Base-by-base conservation (phyloP, 1,284 basidiomycete genomes). In the Pseudozyma thailandica region DNA sequence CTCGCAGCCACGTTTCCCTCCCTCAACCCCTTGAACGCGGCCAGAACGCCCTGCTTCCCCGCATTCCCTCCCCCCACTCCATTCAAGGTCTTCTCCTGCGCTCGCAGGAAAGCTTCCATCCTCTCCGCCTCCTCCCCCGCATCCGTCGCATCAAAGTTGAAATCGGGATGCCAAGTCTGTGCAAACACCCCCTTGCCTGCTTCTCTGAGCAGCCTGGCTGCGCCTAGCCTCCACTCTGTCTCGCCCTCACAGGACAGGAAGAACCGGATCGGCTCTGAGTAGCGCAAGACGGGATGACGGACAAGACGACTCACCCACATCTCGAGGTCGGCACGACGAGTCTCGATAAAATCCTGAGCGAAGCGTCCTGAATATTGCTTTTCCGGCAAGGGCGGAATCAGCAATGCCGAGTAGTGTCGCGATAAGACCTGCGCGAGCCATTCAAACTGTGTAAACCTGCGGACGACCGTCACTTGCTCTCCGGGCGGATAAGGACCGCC, bases 381-480 rank as follows among this genome's bases (percentile, higher is more conserved):
- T 81, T 91, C 90, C 0, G 92, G 92, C 2, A 93, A 85, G 0
- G 91, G 90, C 0, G 92, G 91, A 1, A 93, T 85, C 2, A 89
- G 88, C 35, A 93, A 87, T 0, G 90, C 90, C 8, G 91, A 90
- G 8, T 91, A 86, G 6, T 88, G 86, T 30, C 88, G 85, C 26
- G 86, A 85, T 37, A 93, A 84, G 3, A 89, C 87, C 1, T 89
- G 88, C 69, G 92, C 89, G 23, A 93, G 86, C 60, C 90, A 87
- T 20, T 90, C 88, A 74, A 94, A 94, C 64, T 93, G 91, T 2
- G 91, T 92, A 84, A 91, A 94, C 10, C 92, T 88, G 15, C 92
- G 86, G 21, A 89, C 86, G 21, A 93, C 92, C 4, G 74, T 79
- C 23, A 74, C 43, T 23, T 61, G 73, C 5, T 60, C 51, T 2